A percentile compares a stretch with the other conserved stretches of the same genome.
Conservation (phyloP, 2,329 filamentous ascomycete species). For the Ophiostoma pallidulum region DNA sequence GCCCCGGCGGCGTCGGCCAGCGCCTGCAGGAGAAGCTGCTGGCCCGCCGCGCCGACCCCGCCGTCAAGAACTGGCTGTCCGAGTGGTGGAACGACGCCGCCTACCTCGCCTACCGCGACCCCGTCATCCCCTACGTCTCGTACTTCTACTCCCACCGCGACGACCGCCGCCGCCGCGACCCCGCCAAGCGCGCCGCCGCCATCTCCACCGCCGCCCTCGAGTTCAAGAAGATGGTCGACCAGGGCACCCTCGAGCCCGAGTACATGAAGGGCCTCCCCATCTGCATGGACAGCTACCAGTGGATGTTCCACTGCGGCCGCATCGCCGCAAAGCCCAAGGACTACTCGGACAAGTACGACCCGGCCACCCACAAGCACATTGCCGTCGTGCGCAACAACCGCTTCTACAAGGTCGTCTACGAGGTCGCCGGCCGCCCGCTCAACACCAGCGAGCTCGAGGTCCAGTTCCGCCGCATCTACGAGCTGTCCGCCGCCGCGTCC, state of each 20-base stretch:
- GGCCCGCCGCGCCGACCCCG: conserved; percentile 68
- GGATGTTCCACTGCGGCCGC: conserved; percentile 95
- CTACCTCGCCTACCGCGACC: conserved; percentile 88
- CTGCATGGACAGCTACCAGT: conserved; percentile 97
- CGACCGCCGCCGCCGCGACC: conserved; percentile 77
- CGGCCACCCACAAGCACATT: conserved; percentile 68
- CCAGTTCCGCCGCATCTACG: conserved; percentile 78
- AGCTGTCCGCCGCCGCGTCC: conserved; percentile 45
- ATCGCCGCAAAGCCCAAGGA: conserved; percentile 76
- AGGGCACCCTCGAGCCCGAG: conserved; percentile 78
- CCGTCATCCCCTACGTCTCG: conserved; percentile 93
- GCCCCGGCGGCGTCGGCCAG: conserved; percentile 73
- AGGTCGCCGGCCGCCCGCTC: conserved; percentile 73
- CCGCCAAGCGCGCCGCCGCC: conserved; percentile 85
- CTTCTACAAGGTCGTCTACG: conserved; percentile 85
- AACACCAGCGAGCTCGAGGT: conserved; percentile 83
- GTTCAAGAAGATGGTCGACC: conserved; percentile 90
- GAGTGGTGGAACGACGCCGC: conserved; percentile 98
- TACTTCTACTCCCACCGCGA: conserved; percentile 99
- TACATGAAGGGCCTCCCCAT: conserved; percentile 98
- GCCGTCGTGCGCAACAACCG: conserved; percentile 90
- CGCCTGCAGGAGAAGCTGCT: conserved; percentile 81
- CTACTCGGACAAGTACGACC: conserved; percentile 69
- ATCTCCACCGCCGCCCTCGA: conserved; percentile 77
- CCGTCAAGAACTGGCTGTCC: conserved; percentile 84